phyloP scores from a whole-genome alignment of 345 rosid genomes.

The Salix dunnii region DNA sequence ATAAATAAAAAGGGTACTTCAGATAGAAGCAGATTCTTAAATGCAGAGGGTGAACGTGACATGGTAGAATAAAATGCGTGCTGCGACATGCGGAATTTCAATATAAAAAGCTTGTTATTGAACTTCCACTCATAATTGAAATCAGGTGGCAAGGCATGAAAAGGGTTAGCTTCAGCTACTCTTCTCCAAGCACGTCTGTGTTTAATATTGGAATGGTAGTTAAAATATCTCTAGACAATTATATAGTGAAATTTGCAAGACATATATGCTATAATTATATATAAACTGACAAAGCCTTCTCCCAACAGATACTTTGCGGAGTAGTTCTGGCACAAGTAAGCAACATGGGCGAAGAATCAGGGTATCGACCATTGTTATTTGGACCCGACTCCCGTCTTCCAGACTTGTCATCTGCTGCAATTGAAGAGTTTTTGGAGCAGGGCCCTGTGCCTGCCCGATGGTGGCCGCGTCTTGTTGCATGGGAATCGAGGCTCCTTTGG shows the following conservation, averaged over 20 bases:
- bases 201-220: background rate
- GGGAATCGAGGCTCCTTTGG: conserved; percentile 92
- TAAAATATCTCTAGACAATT: background rate
- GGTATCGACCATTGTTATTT: conserved; percentile 46
- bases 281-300: background rate
- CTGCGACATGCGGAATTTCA: no score
- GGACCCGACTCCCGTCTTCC: conserved; percentile 59
- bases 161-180: background rate
- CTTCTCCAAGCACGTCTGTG: background rate
- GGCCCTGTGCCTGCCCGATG: conserved; percentile 39
- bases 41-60: no score
- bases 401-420: conserved; percentile 47
- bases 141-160: background rate
- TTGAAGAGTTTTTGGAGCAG: conserved; percentile 62
- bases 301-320: background rate
- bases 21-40: no score
- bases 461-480: conserved; percentile 65
- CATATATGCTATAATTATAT: background rate
- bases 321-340: background rate
- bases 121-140: background rate
- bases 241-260: background rate
- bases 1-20: no score
- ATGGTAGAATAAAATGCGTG: no score
- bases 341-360: background rate
- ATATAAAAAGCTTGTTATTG: no score